A percentile compares a stretch with the other conserved stretches of the same genome.
phyloP scores from a whole-genome alignment of 345 rosid species.

The Lepidium didymum region DNA sequence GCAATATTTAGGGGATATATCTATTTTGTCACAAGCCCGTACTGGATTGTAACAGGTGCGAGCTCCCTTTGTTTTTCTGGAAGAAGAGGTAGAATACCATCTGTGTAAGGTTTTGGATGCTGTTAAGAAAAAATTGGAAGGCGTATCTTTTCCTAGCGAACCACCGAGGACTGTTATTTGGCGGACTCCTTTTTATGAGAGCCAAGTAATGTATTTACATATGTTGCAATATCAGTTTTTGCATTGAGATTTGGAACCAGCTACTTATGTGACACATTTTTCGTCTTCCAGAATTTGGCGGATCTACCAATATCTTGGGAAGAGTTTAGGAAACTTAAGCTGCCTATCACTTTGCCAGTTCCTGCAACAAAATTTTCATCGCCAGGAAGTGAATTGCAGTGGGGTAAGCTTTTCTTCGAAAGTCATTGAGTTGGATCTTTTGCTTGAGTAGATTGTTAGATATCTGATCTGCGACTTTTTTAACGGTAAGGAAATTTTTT shows the following conservation, averaged over 20 bases:
- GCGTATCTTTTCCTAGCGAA: slow-evolving; percentile 21
- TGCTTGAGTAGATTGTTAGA: neutral
- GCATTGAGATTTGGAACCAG: neutral
- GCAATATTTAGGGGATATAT: slow-evolving; percentile 4
- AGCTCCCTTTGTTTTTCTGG: slow-evolving; percentile 51
- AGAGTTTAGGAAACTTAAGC: slow-evolving; percentile 47
- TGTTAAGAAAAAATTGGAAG: slow-evolving; percentile 36
- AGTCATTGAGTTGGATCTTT: neutral
- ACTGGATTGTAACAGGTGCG: slow-evolving; percentile 44
- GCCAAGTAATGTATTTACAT: slow-evolving; percentile 36
- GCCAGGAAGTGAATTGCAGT: slow-evolving; percentile 38
- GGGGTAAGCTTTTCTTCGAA: slow-evolving; percentile 51
- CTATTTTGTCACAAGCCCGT: neutral
- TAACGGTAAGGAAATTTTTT: slow-evolving; percentile 20
- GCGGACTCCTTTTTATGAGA: slow-evolving; percentile 70
- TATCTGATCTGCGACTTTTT: slow-evolving; percentile 17
- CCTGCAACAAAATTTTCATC: slow-evolving; percentile 32
- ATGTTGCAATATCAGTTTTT: neutral
- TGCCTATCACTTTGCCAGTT: slow-evolving; percentile 40
- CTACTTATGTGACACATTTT: slow-evolving; percentile 1
- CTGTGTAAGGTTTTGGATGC: slow-evolving; percentile 31
- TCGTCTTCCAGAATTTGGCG: slow-evolving; percentile 35
- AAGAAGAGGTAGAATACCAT: slow-evolving; percentile 75
- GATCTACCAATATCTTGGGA: slow-evolving; percentile 55
- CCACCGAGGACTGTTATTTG: slow-evolving; percentile 34